phyloP scores from a whole-genome alignment of 768 basidiomycete species.

The Albatrellus ellisii region DNA sequence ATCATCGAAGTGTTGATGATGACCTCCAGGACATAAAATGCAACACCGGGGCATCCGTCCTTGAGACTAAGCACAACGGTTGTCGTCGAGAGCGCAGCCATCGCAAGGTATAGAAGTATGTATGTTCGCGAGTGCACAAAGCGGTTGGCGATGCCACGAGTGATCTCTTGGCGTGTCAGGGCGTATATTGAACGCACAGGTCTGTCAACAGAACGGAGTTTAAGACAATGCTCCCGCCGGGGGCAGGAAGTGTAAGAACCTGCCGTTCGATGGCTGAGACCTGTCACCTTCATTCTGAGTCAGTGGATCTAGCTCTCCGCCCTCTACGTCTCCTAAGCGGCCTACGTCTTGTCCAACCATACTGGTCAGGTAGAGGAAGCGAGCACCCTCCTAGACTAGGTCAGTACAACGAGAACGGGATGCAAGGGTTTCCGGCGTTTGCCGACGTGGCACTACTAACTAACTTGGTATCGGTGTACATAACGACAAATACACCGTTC shows the following conservation, averaged over 20 bases:
- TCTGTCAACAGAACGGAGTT: constrained; percentile 24
- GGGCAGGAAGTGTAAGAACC: constrained; percentile 14
- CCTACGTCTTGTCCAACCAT: constrained; percentile 18
- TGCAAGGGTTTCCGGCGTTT: background rate
- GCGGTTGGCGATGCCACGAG: constrained; percentile 76
- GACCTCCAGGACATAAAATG: constrained; percentile 83
- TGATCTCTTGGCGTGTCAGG: constrained; percentile 71
- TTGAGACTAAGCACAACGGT: constrained; percentile 75
- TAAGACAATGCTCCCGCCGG: constrained; percentile 12
- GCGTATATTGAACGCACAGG: constrained; percentile 75
- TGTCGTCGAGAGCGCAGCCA: constrained; percentile 79
- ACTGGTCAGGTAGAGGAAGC: background rate
- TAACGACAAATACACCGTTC: constrained; percentile 3
- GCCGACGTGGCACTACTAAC: background rate
- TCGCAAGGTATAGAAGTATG: constrained; percentile 76
- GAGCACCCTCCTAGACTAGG: no score
- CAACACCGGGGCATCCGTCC: constrained; percentile 75
- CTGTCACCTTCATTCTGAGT: constrained; percentile 8
- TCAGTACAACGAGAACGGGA: no score
- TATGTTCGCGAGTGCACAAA: constrained; percentile 84
- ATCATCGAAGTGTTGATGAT: constrained; percentile 91
- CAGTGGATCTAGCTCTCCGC: constrained; percentile 20
- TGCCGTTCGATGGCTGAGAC: constrained; percentile 8
- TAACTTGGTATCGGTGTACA: constrained; percentile 3
- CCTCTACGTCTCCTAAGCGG: constrained; percentile 19